Conservation (phyloP, 1,284 basidiomycete genomes). For the Nidula niveotomentosa region DNA sequence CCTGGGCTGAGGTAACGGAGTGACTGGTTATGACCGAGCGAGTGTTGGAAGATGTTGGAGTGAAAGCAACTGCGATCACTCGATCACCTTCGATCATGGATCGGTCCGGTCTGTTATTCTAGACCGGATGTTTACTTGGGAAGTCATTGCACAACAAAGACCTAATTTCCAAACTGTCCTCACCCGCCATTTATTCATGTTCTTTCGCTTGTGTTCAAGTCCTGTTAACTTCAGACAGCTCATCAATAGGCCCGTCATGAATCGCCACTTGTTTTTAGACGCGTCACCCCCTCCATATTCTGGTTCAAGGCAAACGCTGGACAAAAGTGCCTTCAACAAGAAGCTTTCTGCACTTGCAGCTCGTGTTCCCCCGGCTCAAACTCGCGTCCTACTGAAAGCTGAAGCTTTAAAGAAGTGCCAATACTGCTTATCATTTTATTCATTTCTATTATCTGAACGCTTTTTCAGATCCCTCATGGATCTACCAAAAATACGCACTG, state of each 20-base stretch:
- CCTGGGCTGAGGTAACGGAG: too few species aligned
- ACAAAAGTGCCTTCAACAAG: slow-evolving; percentile 65
- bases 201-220: neutral
- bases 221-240: neutral
- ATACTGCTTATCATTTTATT: too few species aligned
- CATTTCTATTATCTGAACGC: slow-evolving; percentile 4
- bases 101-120: too few species aligned
- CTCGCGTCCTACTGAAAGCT: slow-evolving; percentile 56
- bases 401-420: slow-evolving; percentile 54
- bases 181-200: too few species aligned
- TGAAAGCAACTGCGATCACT: too few species aligned
- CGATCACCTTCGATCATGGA: too few species aligned
- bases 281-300: slow-evolving; percentile 52
- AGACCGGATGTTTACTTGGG: neutral
- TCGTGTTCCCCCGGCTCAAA: slow-evolving; percentile 56
- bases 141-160: neutral
- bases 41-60: too few species aligned
- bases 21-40: too few species aligned
- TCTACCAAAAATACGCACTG: slow-evolving; percentile 63
- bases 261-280: slow-evolving; percentile 42
- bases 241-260: slow-evolving; percentile 20
- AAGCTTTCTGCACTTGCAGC: slow-evolving; percentile 67
- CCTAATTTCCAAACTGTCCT: too few species aligned
- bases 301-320: slow-evolving; percentile 46
- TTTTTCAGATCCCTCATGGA: slow-evolving; percentile 43